Base-by-base conservation (phyloP, 179 eudicot genomes). In the Heliamphora pulchella region DNA sequence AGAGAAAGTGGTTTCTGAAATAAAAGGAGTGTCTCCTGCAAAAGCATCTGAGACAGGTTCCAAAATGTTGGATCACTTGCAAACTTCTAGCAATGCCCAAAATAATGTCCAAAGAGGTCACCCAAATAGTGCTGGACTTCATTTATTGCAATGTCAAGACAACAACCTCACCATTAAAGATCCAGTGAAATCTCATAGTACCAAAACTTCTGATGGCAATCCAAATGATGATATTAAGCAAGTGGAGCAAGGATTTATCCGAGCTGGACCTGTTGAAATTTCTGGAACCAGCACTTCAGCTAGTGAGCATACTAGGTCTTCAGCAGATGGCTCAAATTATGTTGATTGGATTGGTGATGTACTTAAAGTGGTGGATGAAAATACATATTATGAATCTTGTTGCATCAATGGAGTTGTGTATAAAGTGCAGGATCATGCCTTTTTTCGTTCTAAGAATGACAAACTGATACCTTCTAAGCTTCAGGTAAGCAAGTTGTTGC, bases 291-390 rank as follows among this genome's bases (percentile, higher is more conserved):
- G 65, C 63, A 76, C 67, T 77, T 85, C 75, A 55, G 68, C 76
- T 63, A 18, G 50, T 76, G 88, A 81, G 80, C 83, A 73, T 80
- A 80, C 79, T 69, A 78, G 62, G 57, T 77, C 90, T 82, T 84
- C 87, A 50, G 77, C 92, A 69, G 85, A 79, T 75, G 66, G 84
- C 80, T 78, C 86, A 86, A 83, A 78, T 80, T 67, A 72, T 86
- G 91, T 88, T 82, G 91, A 89, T 64, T 96, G 98, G 98, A 80
- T 88, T 83, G 96, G 99, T 73, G 94, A 91, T n/a, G 69, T 78
- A 79, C 80, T 85, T 80, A 71, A 85, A 71, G 84, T 83, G 74
- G 83, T 85, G 74, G 94, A 86, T 69, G 87, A 87, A 55, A 94
- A 86, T 83, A 87, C 86, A 58, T 88, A 85, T 84, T 96, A 92